Base-by-base conservation (phyloP, 768 basidiomycete species). In the Serendipita vermifera region DNA sequence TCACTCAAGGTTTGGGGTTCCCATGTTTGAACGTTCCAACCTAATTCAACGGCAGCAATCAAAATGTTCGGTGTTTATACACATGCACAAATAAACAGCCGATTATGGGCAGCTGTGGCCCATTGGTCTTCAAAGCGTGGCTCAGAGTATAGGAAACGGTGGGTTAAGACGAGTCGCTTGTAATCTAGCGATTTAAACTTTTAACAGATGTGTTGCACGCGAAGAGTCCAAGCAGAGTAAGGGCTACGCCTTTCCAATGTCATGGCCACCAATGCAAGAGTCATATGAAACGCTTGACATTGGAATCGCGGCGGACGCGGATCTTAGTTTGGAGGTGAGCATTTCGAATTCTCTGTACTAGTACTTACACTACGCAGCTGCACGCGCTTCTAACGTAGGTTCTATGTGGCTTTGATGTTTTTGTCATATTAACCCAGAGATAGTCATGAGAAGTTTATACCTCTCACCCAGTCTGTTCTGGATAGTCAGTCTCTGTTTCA, bases 311-410 rank as follows among this genome's bases (percentile, higher is more conserved):
- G 41, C 53, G 15, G 58, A 60, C 32, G 29, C 0, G 11, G 38
- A 54, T 15, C 36, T 40, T 33, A 20, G 13, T 46, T 32, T 24
- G 14, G 33, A 43, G 29, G 29, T 41, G 22, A 11, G 20, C 26
- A 3, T 27, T 27, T 9, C 33, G 20, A 55, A 9, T 22, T 24
- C 5, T 3, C 51, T 33, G 31, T 58, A 57, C 53, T 32, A 48
- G 48, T 31, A 56, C 43, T 17, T 46, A 40, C 31, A 57, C 57
- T 7, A 32, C 54, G 5, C 41, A 82, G 79, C 68, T 82, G 6
- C 80, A 83, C 60, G 70, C 76, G 1, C 71, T 82, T 24, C 71
- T 82, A n/a, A 73, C 79, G 80, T 82, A 63, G 56, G 78, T 64
- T 35, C 15, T 55, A 11, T 22, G 29, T 43, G 26, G 53, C 7